phyloP scores from a whole-genome alignment of 1,284 basidiomycete genomes.

The Cryptococcus sp. region DNA sequence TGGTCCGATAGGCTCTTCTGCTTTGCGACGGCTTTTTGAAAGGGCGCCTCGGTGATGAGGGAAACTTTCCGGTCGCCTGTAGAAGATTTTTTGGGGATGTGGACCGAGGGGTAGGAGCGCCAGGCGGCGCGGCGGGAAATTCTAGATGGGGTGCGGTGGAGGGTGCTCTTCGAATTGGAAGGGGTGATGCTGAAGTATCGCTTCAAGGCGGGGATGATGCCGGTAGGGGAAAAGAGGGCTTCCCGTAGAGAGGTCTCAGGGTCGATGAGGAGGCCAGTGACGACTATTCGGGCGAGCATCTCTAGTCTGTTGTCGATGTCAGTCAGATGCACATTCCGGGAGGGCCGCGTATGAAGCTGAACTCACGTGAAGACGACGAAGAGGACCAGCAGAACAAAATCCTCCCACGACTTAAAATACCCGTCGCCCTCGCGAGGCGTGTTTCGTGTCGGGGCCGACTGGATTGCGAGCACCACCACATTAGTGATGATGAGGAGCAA shows the following conservation, averaged over 20 bases:
- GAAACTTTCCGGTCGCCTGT: conserved; percentile 11
- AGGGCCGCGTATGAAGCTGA: too few species aligned
- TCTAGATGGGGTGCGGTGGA: conserved; percentile 16
- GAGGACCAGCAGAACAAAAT: conserved; percentile 74
- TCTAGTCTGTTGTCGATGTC: conserved; percentile 61
- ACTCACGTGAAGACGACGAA: conserved; percentile 86
- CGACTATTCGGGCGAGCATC: conserved; percentile 80
- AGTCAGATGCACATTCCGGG: not conserved
- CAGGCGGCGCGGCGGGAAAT: conserved; percentile 9
- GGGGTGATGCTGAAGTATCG: conserved; percentile 10
- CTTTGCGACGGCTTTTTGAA: conserved; percentile 52
- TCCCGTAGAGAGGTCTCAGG: conserved; percentile 64
- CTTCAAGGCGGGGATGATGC: conserved; percentile 18
- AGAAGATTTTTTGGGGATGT: not conserved
- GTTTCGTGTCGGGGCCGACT: conserved; percentile 61
- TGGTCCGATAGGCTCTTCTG: conserved; percentile 45
- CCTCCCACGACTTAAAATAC: conserved; percentile 86
- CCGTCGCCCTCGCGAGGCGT: conserved; percentile 55
- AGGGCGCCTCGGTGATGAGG: conserved; percentile 48
- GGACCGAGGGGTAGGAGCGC: not conserved
- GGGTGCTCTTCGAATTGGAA: conserved; percentile 14
- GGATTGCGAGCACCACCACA: conserved; percentile 76
- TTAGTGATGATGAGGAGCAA: conserved; percentile 80
- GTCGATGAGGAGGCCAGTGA: conserved; percentile 87
- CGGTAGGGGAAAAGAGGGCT: conserved; percentile 55